These are phyloP conservation scores for Sugiyamaella marilandica DNA, from an alignment of 805 yeast species.

Conservation along the genomic window DNA sequence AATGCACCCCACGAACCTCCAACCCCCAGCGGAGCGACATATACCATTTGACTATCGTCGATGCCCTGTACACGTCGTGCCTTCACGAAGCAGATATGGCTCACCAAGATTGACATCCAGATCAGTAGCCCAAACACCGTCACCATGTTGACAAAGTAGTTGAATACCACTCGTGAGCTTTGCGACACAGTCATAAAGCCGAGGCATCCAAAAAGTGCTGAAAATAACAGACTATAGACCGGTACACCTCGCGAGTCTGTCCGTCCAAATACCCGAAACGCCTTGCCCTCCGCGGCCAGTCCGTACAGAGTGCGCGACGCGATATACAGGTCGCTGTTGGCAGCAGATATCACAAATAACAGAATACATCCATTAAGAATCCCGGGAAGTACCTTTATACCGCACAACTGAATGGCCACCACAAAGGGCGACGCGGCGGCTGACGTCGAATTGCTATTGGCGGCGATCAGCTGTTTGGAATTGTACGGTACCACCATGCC, in stretches of 20 bases:
- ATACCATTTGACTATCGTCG: slow-evolving; percentile 50
- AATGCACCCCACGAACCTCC: slow-evolving; percentile 61
- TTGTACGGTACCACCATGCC: slow-evolving; percentile 65
- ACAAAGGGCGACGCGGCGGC: slow-evolving; percentile 71
- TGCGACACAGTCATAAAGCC: slow-evolving; percentile 67
- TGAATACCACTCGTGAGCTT: slow-evolving; percentile 53
- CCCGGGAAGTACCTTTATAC: slow-evolving; percentile 64
- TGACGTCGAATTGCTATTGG: slow-evolving; percentile 30
- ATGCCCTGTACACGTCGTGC: slow-evolving; percentile 68
- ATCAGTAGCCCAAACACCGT: slow-evolving; percentile 69
- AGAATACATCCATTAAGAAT: slow-evolving; percentile 74
- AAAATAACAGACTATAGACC: slow-evolving; percentile 46
- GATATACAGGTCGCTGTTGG: slow-evolving; percentile 72
- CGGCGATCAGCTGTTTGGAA: slow-evolving; percentile 47
- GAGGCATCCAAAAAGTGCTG: slow-evolving; percentile 52
- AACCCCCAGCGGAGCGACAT: slow-evolving; percentile 64
- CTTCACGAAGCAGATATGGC: slow-evolving; percentile 58
- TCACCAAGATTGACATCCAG: slow-evolving; percentile 66
- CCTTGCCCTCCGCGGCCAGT: slow-evolving; percentile 65
- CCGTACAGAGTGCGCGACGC: slow-evolving; percentile 74
- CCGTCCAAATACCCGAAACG: slow-evolving; percentile 61
- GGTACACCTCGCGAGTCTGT: slow-evolving; percentile 74
- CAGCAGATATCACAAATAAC: slow-evolving; percentile 73
- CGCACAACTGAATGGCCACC: slow-evolving; percentile 67
- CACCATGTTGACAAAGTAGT: slow-evolving; percentile 57